Conservation (phyloP, 2,329 filamentous ascomycete species). For the Aspergillus japonicus region DNA sequence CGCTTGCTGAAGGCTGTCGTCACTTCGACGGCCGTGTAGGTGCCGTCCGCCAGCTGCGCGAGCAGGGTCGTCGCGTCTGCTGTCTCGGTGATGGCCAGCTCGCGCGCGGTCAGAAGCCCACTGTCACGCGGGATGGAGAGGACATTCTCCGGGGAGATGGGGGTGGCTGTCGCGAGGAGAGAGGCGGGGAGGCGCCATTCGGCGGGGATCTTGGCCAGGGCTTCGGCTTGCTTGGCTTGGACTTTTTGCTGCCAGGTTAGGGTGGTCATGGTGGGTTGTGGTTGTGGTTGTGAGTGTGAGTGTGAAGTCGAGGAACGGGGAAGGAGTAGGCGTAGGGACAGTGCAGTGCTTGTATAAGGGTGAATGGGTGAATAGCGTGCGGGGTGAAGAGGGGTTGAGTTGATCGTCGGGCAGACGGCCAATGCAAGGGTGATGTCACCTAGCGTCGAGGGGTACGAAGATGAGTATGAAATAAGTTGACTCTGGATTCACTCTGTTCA, state of each 20-base stretch:
- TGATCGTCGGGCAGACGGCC: not conserved
- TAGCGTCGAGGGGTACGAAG: no score
- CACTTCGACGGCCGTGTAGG: slow-evolving; percentile 42
- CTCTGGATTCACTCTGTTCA: no score
- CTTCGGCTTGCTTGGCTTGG: slow-evolving; percentile 25
- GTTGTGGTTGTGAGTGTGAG: not conserved
- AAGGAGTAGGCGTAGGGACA: not conserved
- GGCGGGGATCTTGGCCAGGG: slow-evolving; percentile 28
- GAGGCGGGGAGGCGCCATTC: slow-evolving; percentile 28
- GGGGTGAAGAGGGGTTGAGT: not conserved
- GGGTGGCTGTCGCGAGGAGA: slow-evolving; percentile 3
- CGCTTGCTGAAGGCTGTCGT: slow-evolving; percentile 48
- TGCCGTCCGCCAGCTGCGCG: slow-evolving; percentile 23
- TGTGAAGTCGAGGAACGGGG: no score
- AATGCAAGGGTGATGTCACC: not conserved
- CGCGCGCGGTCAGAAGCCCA: slow-evolving; percentile 48
- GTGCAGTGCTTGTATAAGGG: no score
- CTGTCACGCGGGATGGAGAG: not conserved
- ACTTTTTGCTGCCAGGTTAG: slow-evolving; percentile 16
- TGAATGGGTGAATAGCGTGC: not conserved
- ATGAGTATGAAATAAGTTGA: no score
- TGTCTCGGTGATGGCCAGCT: slow-evolving; percentile 50
- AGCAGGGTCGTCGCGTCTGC: slow-evolving; percentile 39
- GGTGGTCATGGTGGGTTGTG: slow-evolving; percentile 5
- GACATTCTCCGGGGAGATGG: not conserved